Conservation (phyloP, 2,329 filamentous ascomycete species). For the Dactylonectria estremocensis region DNA sequence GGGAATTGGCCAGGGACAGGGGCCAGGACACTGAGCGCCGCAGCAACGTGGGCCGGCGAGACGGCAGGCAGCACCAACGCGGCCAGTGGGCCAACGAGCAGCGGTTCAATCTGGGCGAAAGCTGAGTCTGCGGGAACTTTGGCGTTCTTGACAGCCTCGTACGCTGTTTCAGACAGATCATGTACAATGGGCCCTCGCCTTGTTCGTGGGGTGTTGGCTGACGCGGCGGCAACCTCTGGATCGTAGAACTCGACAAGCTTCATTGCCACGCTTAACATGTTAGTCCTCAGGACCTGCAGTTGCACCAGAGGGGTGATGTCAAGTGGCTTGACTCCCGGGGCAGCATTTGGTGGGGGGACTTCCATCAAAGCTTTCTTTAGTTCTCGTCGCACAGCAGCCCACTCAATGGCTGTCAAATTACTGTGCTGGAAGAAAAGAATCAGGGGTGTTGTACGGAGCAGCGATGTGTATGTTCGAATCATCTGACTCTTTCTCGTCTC, state of each 20-base stretch:
- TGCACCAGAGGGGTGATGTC: conserved; percentile 75
- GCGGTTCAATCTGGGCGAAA: conserved; percentile 76
- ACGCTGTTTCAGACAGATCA: conserved; percentile 69
- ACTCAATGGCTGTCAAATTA: conserved; percentile 79
- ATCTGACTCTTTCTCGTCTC: conserved; percentile 94
- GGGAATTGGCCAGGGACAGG: conserved; percentile 82
- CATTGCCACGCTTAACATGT: conserved; percentile 89
- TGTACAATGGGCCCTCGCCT: conserved; percentile 57
- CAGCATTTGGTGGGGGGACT: conserved; percentile 54
- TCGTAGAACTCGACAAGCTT: conserved; percentile 89
- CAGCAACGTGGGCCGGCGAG: conserved; percentile 86
- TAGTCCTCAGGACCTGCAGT: conserved; percentile 88
- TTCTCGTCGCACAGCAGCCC: conserved; percentile 62
- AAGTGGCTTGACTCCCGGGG: conserved; percentile 50
- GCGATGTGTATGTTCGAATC: conserved; percentile 86
- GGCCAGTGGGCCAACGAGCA: conserved; percentile 87
- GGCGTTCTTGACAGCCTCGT: conserved; percentile 61
- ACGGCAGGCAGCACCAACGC: conserved; percentile 86
- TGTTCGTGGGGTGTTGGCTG: conserved; percentile 51
- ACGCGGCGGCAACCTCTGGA: conserved; percentile 58
- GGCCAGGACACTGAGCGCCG: conserved; percentile 83
- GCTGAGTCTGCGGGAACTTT: conserved; percentile 56
- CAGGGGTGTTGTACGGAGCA: conserved; percentile 87
- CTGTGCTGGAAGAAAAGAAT: conserved; percentile 86
- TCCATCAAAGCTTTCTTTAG: conserved; percentile 60